phyloP scores from a whole-genome alignment of 768 basidiomycete genomes.

The Tubosaeta brunneosetosa region DNA sequence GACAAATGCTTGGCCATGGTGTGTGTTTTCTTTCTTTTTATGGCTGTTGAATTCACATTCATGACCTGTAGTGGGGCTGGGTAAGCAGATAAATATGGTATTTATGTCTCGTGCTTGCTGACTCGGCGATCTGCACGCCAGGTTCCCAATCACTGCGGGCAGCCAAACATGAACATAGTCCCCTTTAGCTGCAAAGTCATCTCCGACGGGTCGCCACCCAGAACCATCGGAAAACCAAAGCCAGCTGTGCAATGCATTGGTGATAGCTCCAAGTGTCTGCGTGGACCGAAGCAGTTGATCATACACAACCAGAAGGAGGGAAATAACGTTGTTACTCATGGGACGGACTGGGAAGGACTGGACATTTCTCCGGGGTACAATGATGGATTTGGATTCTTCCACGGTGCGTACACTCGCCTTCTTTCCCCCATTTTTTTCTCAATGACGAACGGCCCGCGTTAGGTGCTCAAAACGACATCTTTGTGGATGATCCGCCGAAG shows the following conservation, averaged over 20 bases:
- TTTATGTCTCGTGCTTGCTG: neutral
- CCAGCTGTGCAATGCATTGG: slow-evolving; percentile 6
- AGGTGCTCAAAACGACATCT: slow-evolving; percentile 20
- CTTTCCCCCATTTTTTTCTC: neutral
- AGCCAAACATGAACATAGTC: slow-evolving; percentile 4
- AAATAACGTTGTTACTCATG: slow-evolving; percentile 8
- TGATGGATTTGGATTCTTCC: slow-evolving; percentile 5
- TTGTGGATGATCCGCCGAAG: neutral
- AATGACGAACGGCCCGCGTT: neutral
- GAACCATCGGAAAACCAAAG: slow-evolving; percentile 1
- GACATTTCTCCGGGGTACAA: slow-evolving; percentile 9
- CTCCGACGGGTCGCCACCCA: neutral
- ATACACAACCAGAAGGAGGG: neutral
- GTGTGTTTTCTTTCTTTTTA: neutral
- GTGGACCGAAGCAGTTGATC: slow-evolving; percentile 8
- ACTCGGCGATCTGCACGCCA: neutral
- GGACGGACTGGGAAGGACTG: neutral
- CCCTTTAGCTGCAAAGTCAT: slow-evolving; percentile 1
- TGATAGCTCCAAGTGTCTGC: neutral
- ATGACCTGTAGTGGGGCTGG: slow-evolving; percentile 2
- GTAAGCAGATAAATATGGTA: neutral
- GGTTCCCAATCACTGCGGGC: slow-evolving; percentile 7
- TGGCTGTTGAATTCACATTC: neutral
- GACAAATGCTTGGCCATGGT: slow-evolving; percentile 1
- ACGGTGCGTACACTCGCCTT: slow-evolving; percentile 6